Evolutionary conservation across 495 filamentous ascomycete genomes (phyloP).

Genomic region (Hyaloscypha finlandica): DNA sequence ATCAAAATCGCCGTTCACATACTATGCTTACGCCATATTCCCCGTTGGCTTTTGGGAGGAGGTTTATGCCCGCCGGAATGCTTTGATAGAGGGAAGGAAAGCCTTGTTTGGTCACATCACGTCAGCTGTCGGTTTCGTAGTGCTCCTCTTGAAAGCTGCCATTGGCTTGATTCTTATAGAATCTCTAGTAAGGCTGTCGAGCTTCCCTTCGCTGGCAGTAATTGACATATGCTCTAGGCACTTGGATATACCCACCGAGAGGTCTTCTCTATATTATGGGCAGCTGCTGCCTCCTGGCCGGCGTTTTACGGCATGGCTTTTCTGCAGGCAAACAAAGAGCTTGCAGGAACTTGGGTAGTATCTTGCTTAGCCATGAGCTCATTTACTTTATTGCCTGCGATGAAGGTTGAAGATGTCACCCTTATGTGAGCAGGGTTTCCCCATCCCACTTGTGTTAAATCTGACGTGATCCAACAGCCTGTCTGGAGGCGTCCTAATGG

Average conservation of each 20-base stretch:
- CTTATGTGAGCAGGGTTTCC: conserved; percentile 64
- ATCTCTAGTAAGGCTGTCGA: conserved; percentile 67
- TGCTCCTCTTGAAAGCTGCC: conserved; percentile 61
- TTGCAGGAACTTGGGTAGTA: conserved; percentile 73
- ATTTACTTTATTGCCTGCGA: conserved; percentile 86
- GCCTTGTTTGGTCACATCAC: conserved; percentile 69
- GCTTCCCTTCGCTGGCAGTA: background rate
- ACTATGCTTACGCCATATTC: conserved; percentile 92
- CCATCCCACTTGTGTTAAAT: background rate
- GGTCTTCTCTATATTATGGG: conserved; percentile 80
- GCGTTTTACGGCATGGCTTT: conserved; percentile 72
- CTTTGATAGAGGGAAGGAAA: conserved; percentile 65
- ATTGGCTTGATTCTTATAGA: conserved; percentile 74
- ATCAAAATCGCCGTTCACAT: conserved; percentile 78
- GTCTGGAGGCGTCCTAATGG: conserved; percentile 77
- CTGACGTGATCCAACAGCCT: conserved; percentile 50
- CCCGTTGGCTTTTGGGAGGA: conserved; percentile 97
- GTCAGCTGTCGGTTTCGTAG: conserved; percentile 53
- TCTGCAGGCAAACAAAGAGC: conserved; percentile 57
- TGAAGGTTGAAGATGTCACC: conserved; percentile 76
- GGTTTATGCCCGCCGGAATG: conserved; percentile 76
- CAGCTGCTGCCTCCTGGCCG: conserved; percentile 78
- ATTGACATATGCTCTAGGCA: conserved; percentile 37
- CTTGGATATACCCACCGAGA: conserved; percentile 88
- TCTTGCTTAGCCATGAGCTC: conserved; percentile 82